Base-by-base conservation (phyloP, 257 asterid genomes). In the Coffea canephora region DNA sequence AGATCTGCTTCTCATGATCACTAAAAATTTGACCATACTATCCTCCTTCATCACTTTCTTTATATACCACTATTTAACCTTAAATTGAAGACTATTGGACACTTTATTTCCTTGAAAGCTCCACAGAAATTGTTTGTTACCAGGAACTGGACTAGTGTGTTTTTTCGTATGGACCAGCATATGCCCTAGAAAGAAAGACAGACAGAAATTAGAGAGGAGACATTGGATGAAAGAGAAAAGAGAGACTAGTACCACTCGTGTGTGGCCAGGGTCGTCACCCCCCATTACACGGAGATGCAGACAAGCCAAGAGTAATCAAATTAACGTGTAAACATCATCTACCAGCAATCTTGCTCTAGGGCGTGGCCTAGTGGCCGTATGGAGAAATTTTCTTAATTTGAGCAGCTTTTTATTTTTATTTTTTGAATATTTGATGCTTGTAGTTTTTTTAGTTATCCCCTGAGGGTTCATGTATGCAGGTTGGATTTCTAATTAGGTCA, bases 41-140 rank as follows among this genome's bases (percentile, higher is more conserved):
- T 19, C 39, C 4, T 62, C 31, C 59, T 68, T 64, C 6, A 41
- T 57, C 34, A 27, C 48, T n/a, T 55, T 78, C 21, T 23, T 23
- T 65, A 7, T 1, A 36, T 25, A 27, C 70, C 76, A 67, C 18
- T 19, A 50, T 19, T 81, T 36, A 52, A 50, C 49, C 70, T 34
- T 74, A 48, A 64, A 59, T 48, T 34, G 18, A 25, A 65, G 59
- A 48, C n/a, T 66, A 70, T 70, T 81, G 54, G 81, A 45, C 14
- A 76, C 67, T 74, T 55, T 73, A 16, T 39, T 65, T 46, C 25
- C 39, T 52, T 74, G 83, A 65, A 73, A 80, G 75, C 69, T 48
- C 65, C 73, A 14, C 14, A 66, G 31, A 49, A 68, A 78, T 69
- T 71, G 77, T 34, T 78, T 19, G 57, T 69, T 19, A 55, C 69